Base-by-base conservation (phyloP, 257 asterid species). In the Primulina eburnea region DNA sequence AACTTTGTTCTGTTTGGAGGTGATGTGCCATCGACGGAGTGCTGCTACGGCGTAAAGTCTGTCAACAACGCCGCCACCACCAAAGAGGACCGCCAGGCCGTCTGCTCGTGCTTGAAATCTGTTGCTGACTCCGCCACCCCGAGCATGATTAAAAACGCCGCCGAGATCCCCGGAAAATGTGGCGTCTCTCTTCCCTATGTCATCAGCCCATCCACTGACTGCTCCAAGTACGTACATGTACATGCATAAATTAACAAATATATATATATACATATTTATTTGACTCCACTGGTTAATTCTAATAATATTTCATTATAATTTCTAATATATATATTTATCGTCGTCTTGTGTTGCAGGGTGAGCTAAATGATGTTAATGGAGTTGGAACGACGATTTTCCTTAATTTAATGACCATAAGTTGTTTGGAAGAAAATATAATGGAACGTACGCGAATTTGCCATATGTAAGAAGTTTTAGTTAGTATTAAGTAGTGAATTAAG, bases 71-170 rank as follows among this genome's bases (percentile, higher is more conserved):
- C 69, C 53, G 87, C 84, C 18, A n/a, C 1, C 20, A 35, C 78
- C 60, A 47, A 86, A 35, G 66, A 75, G 5, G 89, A 81, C 75
- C 92, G 90, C 37, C 86, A 74, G 75, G 40, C 83, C 3, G 84
- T 78, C 12, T 86, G 96, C 80, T 5, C 5, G 4, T 88, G 96
- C 82, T 11, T 88, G 74, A 86, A 87, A 61, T 30, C 78, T 1
- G 77, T 81, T 1, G 82, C 88, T 53, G 26, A 35, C 7, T 43
- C 81, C 20, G 73, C 79, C 80, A 37, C 60, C 17, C 73, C 61
- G 0, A 7, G 75, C 69, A 35, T 60, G 40, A 21, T 78, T 65
- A 17, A 14, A 74, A 73, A 70, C 7, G 90, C 86, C 7, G 84
- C 84, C 0, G 65, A 60, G 6, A 88, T 88, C 16, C 92, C 92